A percentile compares a stretch with the other conserved stretches of the same genome.
These are phyloP conservation scores for Tylopilus plumbeoviolaceoides DNA, from an alignment of 768 basidiomycete species.

Conservation along the genomic window DNA sequence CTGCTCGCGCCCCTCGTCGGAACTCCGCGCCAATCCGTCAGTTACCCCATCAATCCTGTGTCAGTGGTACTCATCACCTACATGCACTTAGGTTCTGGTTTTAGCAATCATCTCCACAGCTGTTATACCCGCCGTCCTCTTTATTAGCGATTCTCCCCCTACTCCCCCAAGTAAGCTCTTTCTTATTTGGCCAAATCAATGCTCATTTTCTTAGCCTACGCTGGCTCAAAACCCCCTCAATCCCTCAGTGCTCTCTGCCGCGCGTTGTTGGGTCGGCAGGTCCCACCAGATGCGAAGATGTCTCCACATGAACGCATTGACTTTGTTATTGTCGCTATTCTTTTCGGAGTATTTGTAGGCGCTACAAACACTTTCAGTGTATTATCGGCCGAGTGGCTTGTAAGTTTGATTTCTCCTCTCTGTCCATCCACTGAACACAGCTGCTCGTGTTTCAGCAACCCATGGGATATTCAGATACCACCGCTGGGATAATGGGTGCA, in stretches of 20 bases:
- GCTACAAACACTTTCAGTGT: conserved; percentile 64
- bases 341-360: conserved; percentile 65
- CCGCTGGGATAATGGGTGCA: conserved; percentile 69
- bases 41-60: conserved; percentile 14
- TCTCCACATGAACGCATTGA: conserved; percentile 62
- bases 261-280: conserved; percentile 46
- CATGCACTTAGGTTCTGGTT: conserved; percentile 50
- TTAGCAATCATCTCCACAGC: conserved; percentile 70
- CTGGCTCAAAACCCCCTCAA: conserved; percentile 58
- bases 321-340: conserved; percentile 51
- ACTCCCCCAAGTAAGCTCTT: conserved; percentile 66
- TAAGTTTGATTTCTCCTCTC: conserved; percentile 30
- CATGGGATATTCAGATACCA: conserved; percentile 62
- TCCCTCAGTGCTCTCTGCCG: conserved; percentile 50
- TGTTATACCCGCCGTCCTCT: conserved; percentile 51
- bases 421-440: background rate
- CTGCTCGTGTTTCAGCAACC: conserved; percentile 46
- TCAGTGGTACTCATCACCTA: background rate
- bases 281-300: conserved; percentile 50
- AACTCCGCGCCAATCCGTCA: conserved; percentile 54
- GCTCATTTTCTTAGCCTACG: conserved; percentile 45
- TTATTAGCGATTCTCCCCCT: conserved; percentile 61
- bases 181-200: background rate
- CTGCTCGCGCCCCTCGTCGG: conserved; percentile 63
- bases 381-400: conserved; percentile 65